Percentiles rank a stretch among this genome's conserved stretches.
Evolutionary conservation across 805 yeast species (phyloP).

Genomic region (Wickerhamiella sergipiensis): DNA sequence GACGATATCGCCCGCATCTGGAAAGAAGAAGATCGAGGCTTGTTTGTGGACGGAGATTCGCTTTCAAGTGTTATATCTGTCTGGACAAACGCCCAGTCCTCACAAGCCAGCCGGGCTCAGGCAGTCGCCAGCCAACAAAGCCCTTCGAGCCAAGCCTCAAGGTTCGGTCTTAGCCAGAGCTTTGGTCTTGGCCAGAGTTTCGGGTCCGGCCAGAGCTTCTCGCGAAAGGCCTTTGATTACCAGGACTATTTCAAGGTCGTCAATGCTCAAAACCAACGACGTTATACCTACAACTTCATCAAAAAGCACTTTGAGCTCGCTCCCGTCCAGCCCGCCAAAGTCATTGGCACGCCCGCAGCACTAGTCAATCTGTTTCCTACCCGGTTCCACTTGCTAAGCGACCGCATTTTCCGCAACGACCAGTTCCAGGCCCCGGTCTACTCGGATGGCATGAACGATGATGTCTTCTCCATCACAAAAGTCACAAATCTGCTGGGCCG

Average conservation of each 20-base stretch:
- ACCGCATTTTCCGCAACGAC: constrained; percentile 64
- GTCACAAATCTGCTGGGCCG: constrained; percentile 81
- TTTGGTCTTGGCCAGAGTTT: neutral
- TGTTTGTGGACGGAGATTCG: constrained; percentile 70
- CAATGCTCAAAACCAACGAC: constrained; percentile 41
- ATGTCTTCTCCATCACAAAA: constrained; percentile 36
- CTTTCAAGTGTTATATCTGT: constrained; percentile 53
- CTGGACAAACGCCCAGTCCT: constrained; percentile 20
- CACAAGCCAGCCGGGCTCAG: neutral
- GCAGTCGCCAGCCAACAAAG: neutral
- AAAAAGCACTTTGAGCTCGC: constrained; percentile 44
- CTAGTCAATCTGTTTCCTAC: constrained; percentile 22
- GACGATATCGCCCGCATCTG: constrained; percentile 72
- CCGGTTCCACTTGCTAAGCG: constrained; percentile 51
- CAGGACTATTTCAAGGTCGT: constrained; percentile 54
- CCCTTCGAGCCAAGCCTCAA: too few relatives aligned
- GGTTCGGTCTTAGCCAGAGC: neutral
- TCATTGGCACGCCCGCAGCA: constrained; percentile 16
- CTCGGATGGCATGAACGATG: constrained; percentile 1
- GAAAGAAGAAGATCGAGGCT: constrained; percentile 81
- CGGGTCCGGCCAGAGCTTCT: neutral
- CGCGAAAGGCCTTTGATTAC: constrained; percentile 39
- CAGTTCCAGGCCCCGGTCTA: constrained; percentile 36
- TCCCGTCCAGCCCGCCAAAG: constrained; percentile 5
- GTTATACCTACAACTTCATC: constrained; percentile 12